Percentiles rank a stretch among this genome's conserved stretches.
phyloP scores from a whole-genome alignment of 2,329 filamentous ascomycete genomes.

The Claviceps cyperi region DNA sequence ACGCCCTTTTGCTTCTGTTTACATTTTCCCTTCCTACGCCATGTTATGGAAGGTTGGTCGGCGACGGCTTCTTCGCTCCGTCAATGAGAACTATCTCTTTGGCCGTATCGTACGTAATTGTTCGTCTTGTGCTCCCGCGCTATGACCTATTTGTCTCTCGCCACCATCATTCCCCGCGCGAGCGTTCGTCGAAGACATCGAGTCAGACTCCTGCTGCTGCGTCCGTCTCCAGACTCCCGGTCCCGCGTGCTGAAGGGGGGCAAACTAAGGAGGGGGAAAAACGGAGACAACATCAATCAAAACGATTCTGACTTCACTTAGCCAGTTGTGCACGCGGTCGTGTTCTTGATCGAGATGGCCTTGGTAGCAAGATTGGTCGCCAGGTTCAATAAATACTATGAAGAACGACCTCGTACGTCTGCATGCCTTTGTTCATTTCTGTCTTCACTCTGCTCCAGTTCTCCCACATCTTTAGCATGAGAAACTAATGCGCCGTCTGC shows the following conservation, averaged over 20 bases:
- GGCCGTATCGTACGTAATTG: constrained; percentile 50
- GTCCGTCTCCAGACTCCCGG: not conserved
- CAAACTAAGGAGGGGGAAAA: not conserved
- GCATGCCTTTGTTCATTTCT: not conserved
- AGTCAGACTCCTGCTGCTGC: not conserved
- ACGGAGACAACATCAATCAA: not conserved
- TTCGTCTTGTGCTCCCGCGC: not conserved
- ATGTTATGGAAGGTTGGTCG: constrained; percentile 46
- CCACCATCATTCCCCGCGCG: not conserved
- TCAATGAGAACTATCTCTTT: constrained; percentile 55
- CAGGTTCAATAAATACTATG: constrained; percentile 91
- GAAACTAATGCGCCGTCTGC: not conserved
- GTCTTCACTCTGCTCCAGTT: not conserved
- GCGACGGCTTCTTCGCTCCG: constrained; percentile 47
- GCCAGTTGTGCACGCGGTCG: constrained; percentile 75
- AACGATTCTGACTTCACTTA: constrained; percentile 22
- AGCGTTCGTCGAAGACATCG: not conserved
- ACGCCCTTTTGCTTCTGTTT: not conserved
- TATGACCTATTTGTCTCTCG: not conserved
- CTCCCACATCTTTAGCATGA: not conserved
- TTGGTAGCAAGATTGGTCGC: constrained; percentile 68
- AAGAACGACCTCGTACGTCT: constrained; percentile 64
- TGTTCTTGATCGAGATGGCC: constrained; percentile 80
- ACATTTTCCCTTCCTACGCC: constrained; percentile 5
- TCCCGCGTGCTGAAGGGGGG: no score